phyloP scores from a whole-genome alignment of 768 basidiomycete genomes.

The Hypholoma fasciculare region DNA sequence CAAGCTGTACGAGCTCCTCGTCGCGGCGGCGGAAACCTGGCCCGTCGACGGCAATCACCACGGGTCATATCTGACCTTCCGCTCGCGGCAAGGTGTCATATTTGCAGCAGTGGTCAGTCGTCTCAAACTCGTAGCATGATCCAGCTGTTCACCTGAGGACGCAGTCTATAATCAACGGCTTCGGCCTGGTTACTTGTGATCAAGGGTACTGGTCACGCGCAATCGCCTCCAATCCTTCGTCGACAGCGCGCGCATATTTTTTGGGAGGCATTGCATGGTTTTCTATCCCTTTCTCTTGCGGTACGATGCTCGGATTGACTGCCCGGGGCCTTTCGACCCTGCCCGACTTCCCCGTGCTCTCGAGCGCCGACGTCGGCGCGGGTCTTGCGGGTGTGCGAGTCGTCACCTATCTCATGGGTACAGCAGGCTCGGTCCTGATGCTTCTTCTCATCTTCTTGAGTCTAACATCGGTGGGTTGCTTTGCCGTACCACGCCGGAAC shows the following conservation, averaged over 20 bases:
- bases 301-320: conserved; percentile 35
- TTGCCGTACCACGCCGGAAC: not conserved
- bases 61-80: conserved; percentile 37
- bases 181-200: conserved; percentile 21
- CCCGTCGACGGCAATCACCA: conserved; percentile 36
- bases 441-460: conserved; percentile 35
- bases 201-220: conserved; percentile 38
- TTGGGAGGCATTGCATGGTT: conserved; percentile 41
- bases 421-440: conserved; percentile 33
- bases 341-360: conserved; percentile 27
- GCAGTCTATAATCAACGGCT: conserved; percentile 15
- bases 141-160: not conserved
- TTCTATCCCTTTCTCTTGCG: conserved; percentile 37
- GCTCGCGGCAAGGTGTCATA: conserved; percentile 22
- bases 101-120: conserved; percentile 14
- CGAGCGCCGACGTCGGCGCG: conserved; percentile 27
- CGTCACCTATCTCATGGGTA: conserved; percentile 33
- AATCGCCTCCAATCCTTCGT: conserved; percentile 34
- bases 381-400: conserved; percentile 35
- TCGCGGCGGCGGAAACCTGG: conserved; percentile 20
- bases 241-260: conserved; percentile 36
- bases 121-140: no score
- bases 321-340: conserved; percentile 24
- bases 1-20: conserved; percentile 34
- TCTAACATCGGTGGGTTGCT: conserved; percentile 28